Evolutionary conservation across 129 eudicot species (phyloP), one percentile per base, ranked within the genome.

Genomic region (Kitagawia praeruptora): DNA sequence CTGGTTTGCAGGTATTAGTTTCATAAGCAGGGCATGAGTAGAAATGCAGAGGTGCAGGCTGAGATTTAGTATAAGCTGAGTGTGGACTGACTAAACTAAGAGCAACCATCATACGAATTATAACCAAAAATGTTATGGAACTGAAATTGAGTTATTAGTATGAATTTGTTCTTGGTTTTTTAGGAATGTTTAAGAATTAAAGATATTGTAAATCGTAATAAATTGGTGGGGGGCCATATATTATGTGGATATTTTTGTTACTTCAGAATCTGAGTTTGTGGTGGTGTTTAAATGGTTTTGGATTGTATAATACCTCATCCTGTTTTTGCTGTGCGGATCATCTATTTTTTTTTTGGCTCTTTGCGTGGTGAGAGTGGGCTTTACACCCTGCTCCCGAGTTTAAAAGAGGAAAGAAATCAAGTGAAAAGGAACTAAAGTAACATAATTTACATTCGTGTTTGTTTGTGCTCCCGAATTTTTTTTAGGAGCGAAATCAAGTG

Each of bases 41-140:
- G 15, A 85, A 85, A 87, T 85, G 92, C 87, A 97, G 96, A 92
- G 91, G 88, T 95, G 56, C 96, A 87, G 34, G 89, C 58, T 83
- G 82, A 28, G 86, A 80, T 54, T 85, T 84, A 74, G 83, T 54
- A 74, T 87, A 88, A 63, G 94, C 84, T 41, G 93, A 87, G 90
- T 85, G 78, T 88, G 66, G 81, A 92, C 74, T 90, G 77, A 86
- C 81, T 45, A 91, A 89, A 77, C 93, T 86, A 58, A 91, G 85
- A 82, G 91, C 84, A 80, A 88, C 89, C 93, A 91, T 91, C 77
- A 93, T 80, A 31, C 23, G 5, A 67, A 14, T 67, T 13, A 67
- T 67, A 31, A 67, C 41, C 40, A 31, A 46, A 63, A 77, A 47
- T 77, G 31, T 28, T 34, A 78, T 14, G 48, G 38, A 40, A 6